Evolutionary conservation across 129 eudicot species (phyloP).

Genomic region (Flaveria bidentis): DNA sequence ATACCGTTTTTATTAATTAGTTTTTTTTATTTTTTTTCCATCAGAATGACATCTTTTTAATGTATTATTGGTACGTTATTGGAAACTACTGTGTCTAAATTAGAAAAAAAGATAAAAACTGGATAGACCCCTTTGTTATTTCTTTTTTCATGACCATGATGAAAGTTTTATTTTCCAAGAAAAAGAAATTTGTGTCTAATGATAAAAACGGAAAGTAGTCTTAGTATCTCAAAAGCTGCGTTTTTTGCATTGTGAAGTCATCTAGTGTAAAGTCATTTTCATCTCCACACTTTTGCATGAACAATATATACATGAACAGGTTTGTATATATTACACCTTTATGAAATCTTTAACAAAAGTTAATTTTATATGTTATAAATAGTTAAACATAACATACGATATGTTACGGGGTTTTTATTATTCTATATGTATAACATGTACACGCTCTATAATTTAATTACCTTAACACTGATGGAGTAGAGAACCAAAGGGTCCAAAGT

Average conservation of each 20-base stretch:
- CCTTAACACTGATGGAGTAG: conserved; percentile 95
- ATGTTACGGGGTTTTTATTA: not conserved
- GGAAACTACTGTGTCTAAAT: not conserved
- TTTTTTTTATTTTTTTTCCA: not conserved
- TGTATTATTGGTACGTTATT: not conserved
- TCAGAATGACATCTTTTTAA: not conserved
- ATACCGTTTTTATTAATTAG: not conserved
- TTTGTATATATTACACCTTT: too few relatives aligned
- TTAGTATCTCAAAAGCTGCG: conserved; percentile 51
- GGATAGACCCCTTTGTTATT: conserved; percentile 16
- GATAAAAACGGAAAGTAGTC: conserved; percentile 45
- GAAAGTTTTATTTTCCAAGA: conserved; percentile 38
- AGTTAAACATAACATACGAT: too few relatives aligned
- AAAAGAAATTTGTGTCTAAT: conserved; percentile 40
- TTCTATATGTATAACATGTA: not conserved
- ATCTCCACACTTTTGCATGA: conserved; percentile 41
- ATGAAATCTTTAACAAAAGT: too few relatives aligned
- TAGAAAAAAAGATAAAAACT: conserved; percentile 2
- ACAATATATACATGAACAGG: not conserved
- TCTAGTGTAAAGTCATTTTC: conserved; percentile 59
- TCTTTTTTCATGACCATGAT: conserved; percentile 27
- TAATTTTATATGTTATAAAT: too few relatives aligned
- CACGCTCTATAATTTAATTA: conserved; percentile 23
- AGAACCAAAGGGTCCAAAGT: conserved; percentile 80
- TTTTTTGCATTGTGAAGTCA: conserved; percentile 62